A percentile compares a stretch with the other conserved stretches of the same genome.
phyloP scores from a whole-genome alignment of 2,329 filamentous ascomycete genomes.

The Penicillium sp. region DNA sequence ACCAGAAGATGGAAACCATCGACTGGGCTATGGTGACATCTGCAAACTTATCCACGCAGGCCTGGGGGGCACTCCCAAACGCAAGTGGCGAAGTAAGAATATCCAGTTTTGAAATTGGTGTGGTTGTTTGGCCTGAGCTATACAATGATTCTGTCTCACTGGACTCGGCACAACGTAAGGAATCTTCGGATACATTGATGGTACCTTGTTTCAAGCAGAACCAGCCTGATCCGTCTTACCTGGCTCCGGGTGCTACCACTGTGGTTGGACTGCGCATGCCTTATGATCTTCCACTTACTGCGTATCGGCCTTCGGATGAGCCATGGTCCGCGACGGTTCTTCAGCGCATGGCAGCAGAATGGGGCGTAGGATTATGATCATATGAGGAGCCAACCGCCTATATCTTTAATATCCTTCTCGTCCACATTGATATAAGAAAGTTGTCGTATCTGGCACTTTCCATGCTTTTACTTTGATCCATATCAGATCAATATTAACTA shows the following conservation, averaged over 20 bases:
- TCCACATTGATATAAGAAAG: no score
- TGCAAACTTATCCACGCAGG: constrained; percentile 89
- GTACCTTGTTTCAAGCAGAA: constrained; percentile 67
- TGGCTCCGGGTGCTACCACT: constrained; percentile 14
- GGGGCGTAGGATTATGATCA: neutral
- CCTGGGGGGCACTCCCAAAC: constrained; percentile 71
- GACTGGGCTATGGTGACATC: constrained; percentile 87
- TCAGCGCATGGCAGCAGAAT: constrained; percentile 42
- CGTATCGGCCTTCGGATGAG: constrained; percentile 62
- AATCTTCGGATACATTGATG: constrained; percentile 54
- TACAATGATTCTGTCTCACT: constrained; percentile 30
- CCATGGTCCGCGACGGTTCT: constrained; percentile 73
- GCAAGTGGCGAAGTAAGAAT: constrained; percentile 64
- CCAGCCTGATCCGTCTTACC: constrained; percentile 37
- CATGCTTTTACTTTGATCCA: no score
- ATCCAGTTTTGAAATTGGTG: constrained; percentile 80
- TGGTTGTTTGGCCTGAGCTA: constrained; percentile 74
- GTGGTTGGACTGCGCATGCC: constrained; percentile 74
- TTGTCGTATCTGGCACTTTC: no score
- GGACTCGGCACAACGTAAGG: neutral
- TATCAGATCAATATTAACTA: no score
- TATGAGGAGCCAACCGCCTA: neutral
- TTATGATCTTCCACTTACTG: constrained; percentile 74
- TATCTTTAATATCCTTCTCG: no score
- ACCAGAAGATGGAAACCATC: constrained; percentile 48